Evolutionary conservation across 139 green algal genomes (phyloP), one percentile per base, ranked within the genome.

Genomic region (Chlorella sp.): DNA sequence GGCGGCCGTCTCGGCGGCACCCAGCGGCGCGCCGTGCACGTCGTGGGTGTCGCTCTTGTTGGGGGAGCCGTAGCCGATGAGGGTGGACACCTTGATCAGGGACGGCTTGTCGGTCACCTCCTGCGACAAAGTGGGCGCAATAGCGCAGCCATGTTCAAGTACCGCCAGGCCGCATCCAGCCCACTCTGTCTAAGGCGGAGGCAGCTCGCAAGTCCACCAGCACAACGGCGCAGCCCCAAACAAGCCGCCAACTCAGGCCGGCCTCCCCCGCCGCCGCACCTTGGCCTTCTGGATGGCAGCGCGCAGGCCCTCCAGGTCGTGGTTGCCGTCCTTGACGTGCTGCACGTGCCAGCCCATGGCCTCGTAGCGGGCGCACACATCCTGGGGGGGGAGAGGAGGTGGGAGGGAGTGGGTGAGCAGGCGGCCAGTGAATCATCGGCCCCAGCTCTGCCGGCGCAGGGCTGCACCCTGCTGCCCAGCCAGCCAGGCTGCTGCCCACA

Each of bases 21-120:
- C 97, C 81, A 99, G 96, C 70, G 97, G 93, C 26, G 97, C 96
- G 82, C 97, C 97, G 91, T 99, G 97, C 73, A 98, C 97, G 83
- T 97, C 96, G 87, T 99, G 95, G 13, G 94, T 94, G 95, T 99
- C 93, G 60, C 96, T 95, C 96, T 99, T 99, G 94, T 99, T 99
- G 87, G 97, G 97, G 8, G 97, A 99, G 83, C 97, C 97, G 87
- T 98, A 99, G 80, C 97, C 97, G 87, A 99, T 99, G 84, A 98
- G 94, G 83, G 97, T 99, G 87, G 94, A 96, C 58, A 96, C 89
- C 91, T 97, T 98, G 94, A 99, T 98, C 60, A 99, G 87, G 44
- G 95, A 97, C 74, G 97, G 97, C 94, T 98, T 98, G 94, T 99
- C 96, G 38, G 94, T 98, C 40, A 98, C 96, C 24, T 81, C 73